Percentiles rank a stretch among this genome's conserved stretches.
phyloP scores from a whole-genome alignment of 306 rosid species.

The Sesbania bispinosa region DNA sequence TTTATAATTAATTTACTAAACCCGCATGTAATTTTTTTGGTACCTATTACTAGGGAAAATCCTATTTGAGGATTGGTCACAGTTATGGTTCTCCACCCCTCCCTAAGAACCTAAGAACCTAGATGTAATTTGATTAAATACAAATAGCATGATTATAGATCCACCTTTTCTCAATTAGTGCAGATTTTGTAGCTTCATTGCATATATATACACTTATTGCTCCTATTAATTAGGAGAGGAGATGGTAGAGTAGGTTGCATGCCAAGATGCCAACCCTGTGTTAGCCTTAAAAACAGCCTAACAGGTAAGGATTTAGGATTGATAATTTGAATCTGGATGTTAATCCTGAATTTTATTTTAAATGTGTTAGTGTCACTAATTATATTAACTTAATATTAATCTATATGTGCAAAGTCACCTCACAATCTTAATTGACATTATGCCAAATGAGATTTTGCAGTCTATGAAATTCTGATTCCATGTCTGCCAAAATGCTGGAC shows the following conservation, averaged over 20 bases:
- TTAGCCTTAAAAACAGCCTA: background rate
- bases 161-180: background rate
- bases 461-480: background rate
- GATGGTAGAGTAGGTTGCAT: too few species aligned
- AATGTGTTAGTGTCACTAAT: background rate
- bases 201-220: background rate
- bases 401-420: background rate
- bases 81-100: too few species aligned
- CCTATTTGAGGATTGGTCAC: too few species aligned
- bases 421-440: background rate
- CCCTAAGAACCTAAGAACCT: too few species aligned
- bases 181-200: background rate
- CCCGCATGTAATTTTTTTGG: background rate
- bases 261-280: background rate
- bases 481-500: slow-evolving; percentile 12
- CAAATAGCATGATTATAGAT: background rate
- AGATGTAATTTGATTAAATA: background rate
- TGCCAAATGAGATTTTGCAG: background rate
- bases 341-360: background rate
- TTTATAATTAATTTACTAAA: background rate
- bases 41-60: too few species aligned
- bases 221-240: background rate
- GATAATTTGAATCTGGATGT: background rate
- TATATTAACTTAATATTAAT: background rate
- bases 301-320: too few species aligned